phyloP scores from a whole-genome alignment of 495 filamentous ascomycete species.

The Apodospora peruviana region DNA sequence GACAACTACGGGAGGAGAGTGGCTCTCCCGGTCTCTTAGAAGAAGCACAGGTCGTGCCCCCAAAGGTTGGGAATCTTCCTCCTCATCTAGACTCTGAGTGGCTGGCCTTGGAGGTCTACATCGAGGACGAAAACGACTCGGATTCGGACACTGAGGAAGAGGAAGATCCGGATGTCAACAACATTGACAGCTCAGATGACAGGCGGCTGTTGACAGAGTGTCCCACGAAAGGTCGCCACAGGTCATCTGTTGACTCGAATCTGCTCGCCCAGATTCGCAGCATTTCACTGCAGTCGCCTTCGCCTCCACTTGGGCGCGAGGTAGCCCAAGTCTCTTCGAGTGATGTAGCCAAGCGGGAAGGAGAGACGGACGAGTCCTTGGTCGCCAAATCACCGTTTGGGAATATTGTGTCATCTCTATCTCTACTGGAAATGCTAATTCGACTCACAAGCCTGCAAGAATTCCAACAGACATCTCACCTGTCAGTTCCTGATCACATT shows the following conservation, averaged over 20 bases:
- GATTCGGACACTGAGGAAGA: slow-evolving; percentile 21
- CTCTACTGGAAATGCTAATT: slow-evolving; percentile 88
- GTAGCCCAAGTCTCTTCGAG: slow-evolving; percentile 5
- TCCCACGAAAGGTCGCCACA: slow-evolving; percentile 1
- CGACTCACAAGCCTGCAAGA: slow-evolving; percentile 92
- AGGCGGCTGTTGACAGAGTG: neutral
- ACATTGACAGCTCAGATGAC: neutral
- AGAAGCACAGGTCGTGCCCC: slow-evolving; percentile 1
- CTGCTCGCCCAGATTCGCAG: slow-evolving; percentile 35
- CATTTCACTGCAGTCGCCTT: slow-evolving; percentile 29
- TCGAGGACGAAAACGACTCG: slow-evolving; percentile 49
- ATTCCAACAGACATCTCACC: slow-evolving; percentile 89
- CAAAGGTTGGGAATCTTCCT: slow-evolving; percentile 61
- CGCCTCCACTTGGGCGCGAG: slow-evolving; percentile 19
- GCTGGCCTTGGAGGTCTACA: slow-evolving; percentile 89
- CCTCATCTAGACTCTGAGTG: slow-evolving; percentile 85
- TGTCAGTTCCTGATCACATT: slow-evolving; percentile 90
- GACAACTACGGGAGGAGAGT: slow-evolving; percentile 56
- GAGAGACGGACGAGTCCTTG: slow-evolving; percentile 11
- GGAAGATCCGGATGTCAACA: slow-evolving; percentile 14
- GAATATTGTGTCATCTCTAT: slow-evolving; percentile 74
- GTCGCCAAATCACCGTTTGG: slow-evolving; percentile 34
- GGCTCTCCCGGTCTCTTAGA: slow-evolving; percentile 3
- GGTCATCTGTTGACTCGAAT: slow-evolving; percentile 30
- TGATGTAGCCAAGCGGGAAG: neutral